Conservation (phyloP, 2,329 filamentous ascomycete genomes). For the Elsinoe batatas region DNA sequence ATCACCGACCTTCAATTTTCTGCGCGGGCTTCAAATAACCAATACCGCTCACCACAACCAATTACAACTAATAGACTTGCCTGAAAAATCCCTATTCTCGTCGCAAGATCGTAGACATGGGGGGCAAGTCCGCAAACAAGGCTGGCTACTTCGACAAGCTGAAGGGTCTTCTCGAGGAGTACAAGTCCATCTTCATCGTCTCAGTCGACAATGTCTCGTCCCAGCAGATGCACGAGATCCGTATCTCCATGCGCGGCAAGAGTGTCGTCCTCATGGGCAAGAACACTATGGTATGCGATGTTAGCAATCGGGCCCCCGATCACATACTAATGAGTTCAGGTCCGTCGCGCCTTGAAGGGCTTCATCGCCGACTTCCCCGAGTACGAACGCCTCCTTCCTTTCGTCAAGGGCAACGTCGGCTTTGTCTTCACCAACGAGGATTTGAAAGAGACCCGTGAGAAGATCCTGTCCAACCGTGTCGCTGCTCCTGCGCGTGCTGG, state of each 20-base stretch:
- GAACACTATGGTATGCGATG: constrained; percentile 86
- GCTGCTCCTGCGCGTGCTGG: constrained; percentile 96
- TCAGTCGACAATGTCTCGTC: constrained; percentile 97
- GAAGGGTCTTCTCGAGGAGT: constrained; percentile 91
- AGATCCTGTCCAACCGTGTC: constrained; percentile 94
- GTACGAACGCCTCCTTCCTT: constrained; percentile 94
- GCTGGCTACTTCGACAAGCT: constrained; percentile 99
- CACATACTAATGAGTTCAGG: constrained; percentile 39
- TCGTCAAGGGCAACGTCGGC: constrained; percentile 94
- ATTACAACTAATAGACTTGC: constrained; percentile 15
- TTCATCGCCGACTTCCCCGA: constrained; percentile 85
- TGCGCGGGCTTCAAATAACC: neutral
- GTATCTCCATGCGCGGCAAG: constrained; percentile 77
- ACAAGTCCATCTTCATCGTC: constrained; percentile 89
- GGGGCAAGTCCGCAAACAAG: constrained; percentile 78
- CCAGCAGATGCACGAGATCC: constrained; percentile 99
- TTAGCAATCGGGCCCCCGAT: neutral
- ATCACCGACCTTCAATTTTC: neutral
- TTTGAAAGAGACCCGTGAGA: constrained; percentile 83
- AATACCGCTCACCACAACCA: constrained; percentile 9
- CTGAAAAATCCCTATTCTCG: constrained; percentile 19
- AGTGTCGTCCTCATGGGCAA: constrained; percentile 98
- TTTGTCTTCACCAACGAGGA: constrained; percentile 99
- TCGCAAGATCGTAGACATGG: constrained; percentile 24
- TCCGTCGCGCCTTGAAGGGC: constrained; percentile 94